A percentile compares a stretch with the other conserved stretches of the same genome.
phyloP scores from a whole-genome alignment of 2,329 filamentous ascomycete species.

The Cytospora paraplurivora region DNA sequence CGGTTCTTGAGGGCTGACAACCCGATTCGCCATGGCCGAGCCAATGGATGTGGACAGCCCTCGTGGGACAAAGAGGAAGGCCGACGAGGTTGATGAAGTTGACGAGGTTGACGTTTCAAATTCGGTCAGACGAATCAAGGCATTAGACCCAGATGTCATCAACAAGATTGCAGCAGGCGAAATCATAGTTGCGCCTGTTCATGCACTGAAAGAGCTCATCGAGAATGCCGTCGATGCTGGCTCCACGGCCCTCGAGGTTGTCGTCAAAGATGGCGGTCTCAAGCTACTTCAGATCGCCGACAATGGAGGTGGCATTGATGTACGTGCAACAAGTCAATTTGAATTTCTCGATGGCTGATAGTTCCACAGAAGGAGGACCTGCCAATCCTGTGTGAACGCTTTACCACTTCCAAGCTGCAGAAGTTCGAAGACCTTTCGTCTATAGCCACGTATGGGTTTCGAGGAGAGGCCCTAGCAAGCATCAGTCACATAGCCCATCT shows the following conservation, averaged over 20 bases:
- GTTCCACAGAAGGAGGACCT: conserved; percentile 77
- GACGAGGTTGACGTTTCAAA: conserved; percentile 35
- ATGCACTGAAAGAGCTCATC: conserved; percentile 93
- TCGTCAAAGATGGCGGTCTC: conserved; percentile 92
- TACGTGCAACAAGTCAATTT: conserved; percentile 45
- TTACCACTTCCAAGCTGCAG: conserved; percentile 95
- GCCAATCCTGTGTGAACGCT: conserved; percentile 88
- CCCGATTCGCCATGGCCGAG: conserved; percentile 38
- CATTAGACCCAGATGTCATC: conserved; percentile 87
- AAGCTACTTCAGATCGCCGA: conserved; percentile 97
- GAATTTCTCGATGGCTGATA: conserved; percentile 31
- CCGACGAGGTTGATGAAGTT: conserved; percentile 41
- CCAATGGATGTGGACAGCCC: conserved; percentile 49
- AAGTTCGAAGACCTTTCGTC: conserved; percentile 87
- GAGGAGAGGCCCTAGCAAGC: conserved; percentile 92
- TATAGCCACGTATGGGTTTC: conserved; percentile 96
- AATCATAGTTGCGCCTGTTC: conserved; percentile 95
- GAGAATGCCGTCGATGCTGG: conserved; percentile 99
- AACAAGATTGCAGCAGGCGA: conserved; percentile 99
- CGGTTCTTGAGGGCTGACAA: background rate
- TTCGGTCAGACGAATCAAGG: conserved; percentile 49
- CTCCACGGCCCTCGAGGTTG: conserved; percentile 83
- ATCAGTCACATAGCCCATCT: conserved; percentile 98
- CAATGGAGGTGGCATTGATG: conserved; percentile 94
- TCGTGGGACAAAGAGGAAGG: conserved; percentile 54